These are phyloP conservation scores for Aulographum hederae DNA, from an alignment of 2,329 filamentous ascomycete species.

Conservation along the genomic window DNA sequence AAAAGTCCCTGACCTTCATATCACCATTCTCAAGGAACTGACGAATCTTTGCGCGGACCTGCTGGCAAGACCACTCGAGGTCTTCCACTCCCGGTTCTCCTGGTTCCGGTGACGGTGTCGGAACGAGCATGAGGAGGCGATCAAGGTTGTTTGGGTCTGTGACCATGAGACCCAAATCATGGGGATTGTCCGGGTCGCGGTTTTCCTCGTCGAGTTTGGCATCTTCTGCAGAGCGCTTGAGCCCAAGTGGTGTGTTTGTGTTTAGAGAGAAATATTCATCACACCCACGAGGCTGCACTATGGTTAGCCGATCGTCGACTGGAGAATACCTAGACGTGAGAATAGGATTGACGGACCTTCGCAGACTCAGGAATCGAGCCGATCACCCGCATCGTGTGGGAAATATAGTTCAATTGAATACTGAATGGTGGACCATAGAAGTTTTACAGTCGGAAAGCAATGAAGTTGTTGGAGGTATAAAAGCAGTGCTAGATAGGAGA, in stretches of 20 bases:
- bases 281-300: too few relatives aligned
- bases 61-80: neutral
- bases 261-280: neutral
- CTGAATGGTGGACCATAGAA: neutral
- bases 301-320: too few relatives aligned
- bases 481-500: too few relatives aligned
- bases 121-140: neutral
- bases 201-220: neutral
- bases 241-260: too few relatives aligned
- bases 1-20: conserved; percentile 27
- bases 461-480: neutral
- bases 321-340: too few relatives aligned
- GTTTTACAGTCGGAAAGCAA: neutral
- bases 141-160: neutral
- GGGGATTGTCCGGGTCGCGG: neutral
- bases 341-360: too few relatives aligned
- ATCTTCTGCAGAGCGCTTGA: too few relatives aligned
- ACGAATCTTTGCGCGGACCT: conserved; percentile 21
- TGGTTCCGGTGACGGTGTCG: neutral
- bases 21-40: conserved; percentile 23
- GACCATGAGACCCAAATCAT: neutral
- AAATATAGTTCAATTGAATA: too few relatives aligned
- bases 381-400: too few relatives aligned
- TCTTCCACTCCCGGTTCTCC: neutral
- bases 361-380: too few relatives aligned